Conservation (phyloP, 768 basidiomycete genomes). For the Mrakia frigida region DNA sequence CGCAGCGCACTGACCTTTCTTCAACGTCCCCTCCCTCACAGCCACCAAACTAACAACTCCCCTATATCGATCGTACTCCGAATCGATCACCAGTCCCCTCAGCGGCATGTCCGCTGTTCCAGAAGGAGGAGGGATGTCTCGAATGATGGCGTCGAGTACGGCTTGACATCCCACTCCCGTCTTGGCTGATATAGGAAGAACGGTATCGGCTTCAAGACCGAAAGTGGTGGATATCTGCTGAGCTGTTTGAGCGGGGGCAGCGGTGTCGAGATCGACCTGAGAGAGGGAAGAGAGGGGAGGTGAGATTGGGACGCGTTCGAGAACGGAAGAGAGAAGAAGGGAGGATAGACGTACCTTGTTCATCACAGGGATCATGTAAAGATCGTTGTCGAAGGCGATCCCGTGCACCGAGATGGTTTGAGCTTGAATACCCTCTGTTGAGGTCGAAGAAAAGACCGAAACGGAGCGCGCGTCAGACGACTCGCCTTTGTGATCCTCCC, state of each 20-base stretch:
- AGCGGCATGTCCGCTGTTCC: slow-evolving; percentile 50
- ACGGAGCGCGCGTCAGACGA: not conserved
- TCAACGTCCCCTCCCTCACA: slow-evolving; percentile 69
- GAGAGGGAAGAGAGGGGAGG: not conserved
- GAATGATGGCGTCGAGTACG: slow-evolving; percentile 72
- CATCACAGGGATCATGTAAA: slow-evolving; percentile 57
- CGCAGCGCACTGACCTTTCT: slow-evolving; percentile 58
- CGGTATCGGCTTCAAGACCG: slow-evolving; percentile 66
- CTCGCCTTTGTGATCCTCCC: not conserved
- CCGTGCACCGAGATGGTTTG: slow-evolving; percentile 95
- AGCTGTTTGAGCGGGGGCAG: slow-evolving; percentile 72
- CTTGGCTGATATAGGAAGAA: slow-evolving; percentile 84
- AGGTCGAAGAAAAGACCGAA: not conserved
- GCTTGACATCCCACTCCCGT: slow-evolving; percentile 75
- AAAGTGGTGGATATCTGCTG: slow-evolving; percentile 77
- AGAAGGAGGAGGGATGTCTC: slow-evolving; percentile 74
- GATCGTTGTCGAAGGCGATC: slow-evolving; percentile 51
- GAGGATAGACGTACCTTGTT: slow-evolving; percentile 62
- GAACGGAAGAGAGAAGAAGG: not conserved
- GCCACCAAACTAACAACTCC: slow-evolving; percentile 90
- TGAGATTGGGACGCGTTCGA: slow-evolving; percentile 6
- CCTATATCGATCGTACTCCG: slow-evolving; percentile 90
- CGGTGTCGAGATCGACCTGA: slow-evolving; percentile 87
- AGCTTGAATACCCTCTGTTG: slow-evolving; percentile 78
- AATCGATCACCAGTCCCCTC: slow-evolving; percentile 88